phyloP scores from a whole-genome alignment of 192 early-diverging fungal species.

The Podila verticillata region DNA sequence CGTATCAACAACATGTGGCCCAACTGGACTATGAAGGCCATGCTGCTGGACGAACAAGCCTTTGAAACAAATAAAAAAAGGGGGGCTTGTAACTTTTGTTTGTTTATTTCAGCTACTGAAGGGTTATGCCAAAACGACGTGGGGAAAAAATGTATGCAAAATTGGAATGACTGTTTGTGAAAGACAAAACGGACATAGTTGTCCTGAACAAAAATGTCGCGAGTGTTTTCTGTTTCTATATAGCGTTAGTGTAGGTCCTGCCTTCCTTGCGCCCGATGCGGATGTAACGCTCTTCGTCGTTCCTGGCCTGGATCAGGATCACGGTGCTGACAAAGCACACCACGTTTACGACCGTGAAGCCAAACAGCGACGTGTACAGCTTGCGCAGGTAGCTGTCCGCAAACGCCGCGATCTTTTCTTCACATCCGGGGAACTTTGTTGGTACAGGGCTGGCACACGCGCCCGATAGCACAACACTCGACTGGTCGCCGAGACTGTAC shows the following conservation, averaged over 20 bases:
- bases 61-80: not conserved
- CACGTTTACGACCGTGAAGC: slow-evolving; percentile 48
- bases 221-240: not conserved
- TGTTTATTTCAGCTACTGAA: not conserved
- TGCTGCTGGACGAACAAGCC: not conserved
- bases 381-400: slow-evolving; percentile 45
- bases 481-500: slow-evolving; percentile 3
- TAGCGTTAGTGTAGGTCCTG: slow-evolving; percentile 35
- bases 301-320: slow-evolving; percentile 52
- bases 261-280: slow-evolving; percentile 46
- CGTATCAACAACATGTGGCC: slow-evolving; percentile 2
- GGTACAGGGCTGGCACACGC: slow-evolving; percentile 11
- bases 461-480: slow-evolving; percentile 7
- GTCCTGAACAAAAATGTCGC: too few relatives aligned
- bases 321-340: slow-evolving; percentile 50
- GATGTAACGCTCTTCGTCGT: slow-evolving; percentile 57
- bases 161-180: too few relatives aligned
- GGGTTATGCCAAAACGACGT: not conserved
- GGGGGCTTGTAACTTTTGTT: not conserved
- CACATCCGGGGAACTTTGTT: slow-evolving; percentile 19
- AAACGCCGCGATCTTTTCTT: slow-evolving; percentile 28
- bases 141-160: too few relatives aligned
- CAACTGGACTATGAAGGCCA: slow-evolving; percentile 1
- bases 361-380: slow-evolving; percentile 54
- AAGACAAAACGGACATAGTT: too few relatives aligned